Evolutionary conservation across 305 asterid genomes (phyloP).

Genomic region (Fraxinus nigra): DNA sequence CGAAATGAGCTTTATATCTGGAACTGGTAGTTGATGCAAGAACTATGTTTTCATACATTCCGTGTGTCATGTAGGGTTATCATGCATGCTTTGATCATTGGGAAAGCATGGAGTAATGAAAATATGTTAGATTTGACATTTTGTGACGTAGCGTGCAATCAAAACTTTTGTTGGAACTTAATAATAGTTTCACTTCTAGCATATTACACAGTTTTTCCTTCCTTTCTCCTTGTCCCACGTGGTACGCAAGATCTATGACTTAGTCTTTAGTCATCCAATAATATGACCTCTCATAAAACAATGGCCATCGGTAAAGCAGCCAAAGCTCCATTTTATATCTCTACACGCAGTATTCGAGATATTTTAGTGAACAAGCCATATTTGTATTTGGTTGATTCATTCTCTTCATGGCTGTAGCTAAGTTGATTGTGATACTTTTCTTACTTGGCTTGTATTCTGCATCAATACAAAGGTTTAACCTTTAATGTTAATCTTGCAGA

Average conservation of each 20-base stretch:
- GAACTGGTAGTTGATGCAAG: neutral
- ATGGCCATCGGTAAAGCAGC: neutral
- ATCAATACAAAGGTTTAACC: slow-evolving; percentile 13
- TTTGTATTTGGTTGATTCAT: neutral
- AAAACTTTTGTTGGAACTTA: neutral
- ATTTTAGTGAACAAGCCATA: neutral
- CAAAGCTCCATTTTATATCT: neutral
- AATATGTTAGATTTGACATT: neutral
- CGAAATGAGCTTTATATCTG: neutral
- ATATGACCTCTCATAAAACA: neutral
- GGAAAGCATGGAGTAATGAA: neutral
- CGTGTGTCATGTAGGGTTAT: neutral
- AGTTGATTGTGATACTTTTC: neutral
- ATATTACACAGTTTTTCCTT: neutral
- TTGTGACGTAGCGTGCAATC: neutral
- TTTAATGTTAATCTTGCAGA: slow-evolving; percentile 47
- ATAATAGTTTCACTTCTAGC: neutral
- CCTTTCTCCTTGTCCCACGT: neutral
- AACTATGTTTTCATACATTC: neutral
- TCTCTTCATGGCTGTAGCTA: neutral
- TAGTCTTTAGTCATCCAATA: neutral
- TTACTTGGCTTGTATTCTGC: neutral
- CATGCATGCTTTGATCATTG: neutral
- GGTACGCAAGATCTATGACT: neutral
- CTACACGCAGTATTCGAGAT: neutral